These are phyloP conservation scores for Ehretia macrophylla DNA, from an alignment of 257 asterid genomes.

Conservation along the genomic window DNA sequence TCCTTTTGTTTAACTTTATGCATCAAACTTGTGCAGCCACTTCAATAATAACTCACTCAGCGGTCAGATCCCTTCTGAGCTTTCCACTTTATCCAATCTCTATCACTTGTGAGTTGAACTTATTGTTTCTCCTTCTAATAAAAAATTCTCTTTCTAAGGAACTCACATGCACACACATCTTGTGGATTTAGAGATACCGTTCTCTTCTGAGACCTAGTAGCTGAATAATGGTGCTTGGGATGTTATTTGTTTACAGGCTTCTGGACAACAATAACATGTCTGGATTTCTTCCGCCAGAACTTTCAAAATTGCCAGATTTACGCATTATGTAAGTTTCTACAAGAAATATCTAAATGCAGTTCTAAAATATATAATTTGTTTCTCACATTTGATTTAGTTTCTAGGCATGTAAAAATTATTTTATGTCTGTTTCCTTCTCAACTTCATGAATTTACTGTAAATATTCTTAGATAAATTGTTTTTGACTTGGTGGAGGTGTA, in stretches of 20 bases:
- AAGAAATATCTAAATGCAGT: constrained; percentile 4
- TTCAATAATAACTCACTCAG: constrained; percentile 47
- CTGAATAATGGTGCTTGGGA: background rate
- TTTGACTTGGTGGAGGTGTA: too few species aligned
- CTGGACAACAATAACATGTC: constrained; percentile 57
- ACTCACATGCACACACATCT: background rate
- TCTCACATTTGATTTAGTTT: too few species aligned
- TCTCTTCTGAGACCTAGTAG: background rate
- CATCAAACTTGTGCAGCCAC: constrained; percentile 33
- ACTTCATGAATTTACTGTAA: too few species aligned
- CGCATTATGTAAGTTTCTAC: constrained; percentile 34
- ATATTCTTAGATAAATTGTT: too few species aligned
- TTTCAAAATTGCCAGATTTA: constrained; percentile 23
- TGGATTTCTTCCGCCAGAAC: constrained; percentile 58
- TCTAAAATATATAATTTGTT: background rate
- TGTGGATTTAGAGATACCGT: background rate
- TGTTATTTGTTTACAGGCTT: constrained; percentile 29
- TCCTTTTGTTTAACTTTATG: too few species aligned
- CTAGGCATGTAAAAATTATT: too few species aligned
- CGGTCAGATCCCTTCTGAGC: constrained; percentile 41
- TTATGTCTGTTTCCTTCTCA: too few species aligned
- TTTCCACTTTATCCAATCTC: constrained; percentile 29
- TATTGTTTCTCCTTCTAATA: background rate
- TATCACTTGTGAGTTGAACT: constrained; percentile 39
- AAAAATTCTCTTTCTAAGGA: background rate